These are phyloP conservation scores for Neopestalotiopsis sp. DNA, from an alignment of 2,329 filamentous ascomycete species.

Conservation along the genomic window DNA sequence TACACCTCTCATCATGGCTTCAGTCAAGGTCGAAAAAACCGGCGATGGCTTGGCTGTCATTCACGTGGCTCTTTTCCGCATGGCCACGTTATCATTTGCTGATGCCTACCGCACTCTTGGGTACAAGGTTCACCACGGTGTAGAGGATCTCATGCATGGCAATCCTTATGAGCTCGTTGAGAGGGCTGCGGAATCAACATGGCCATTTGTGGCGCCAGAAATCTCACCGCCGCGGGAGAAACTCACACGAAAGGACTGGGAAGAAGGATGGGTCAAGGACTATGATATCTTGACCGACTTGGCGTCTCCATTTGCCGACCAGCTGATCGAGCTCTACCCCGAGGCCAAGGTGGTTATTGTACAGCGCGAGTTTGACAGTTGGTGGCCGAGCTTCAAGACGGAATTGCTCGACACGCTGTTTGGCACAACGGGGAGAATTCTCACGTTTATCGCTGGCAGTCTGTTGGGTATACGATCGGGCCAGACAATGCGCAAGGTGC, in stretches of 20 bases:
- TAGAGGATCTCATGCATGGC: not conserved
- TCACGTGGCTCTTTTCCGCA: conserved; percentile 17
- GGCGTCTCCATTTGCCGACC: conserved; percentile 71
- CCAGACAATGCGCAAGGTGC: conserved; percentile 72
- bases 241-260: conserved; percentile 71
- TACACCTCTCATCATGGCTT: too few species aligned
- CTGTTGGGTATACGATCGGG: conserved; percentile 71
- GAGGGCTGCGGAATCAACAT: not conserved
- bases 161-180: not conserved
- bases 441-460: conserved; percentile 30
- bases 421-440: not conserved
- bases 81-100: conserved; percentile 15
- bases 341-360: conserved; percentile 75
- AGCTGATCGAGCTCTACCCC: conserved; percentile 74
- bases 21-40: not conserved
- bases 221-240: conserved; percentile 38
- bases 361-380: conserved; percentile 68
- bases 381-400: conserved; percentile 37
- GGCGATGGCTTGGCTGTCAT: conserved; percentile 15
- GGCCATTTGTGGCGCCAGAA: not conserved
- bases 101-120: conserved; percentile 19
- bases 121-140: conserved; percentile 14
- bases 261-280: conserved; percentile 65
- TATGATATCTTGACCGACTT: conserved; percentile 72
- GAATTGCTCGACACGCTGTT: not conserved